Conservation (phyloP, 106 monocot species). For the Cymbidium sinense region DNA sequence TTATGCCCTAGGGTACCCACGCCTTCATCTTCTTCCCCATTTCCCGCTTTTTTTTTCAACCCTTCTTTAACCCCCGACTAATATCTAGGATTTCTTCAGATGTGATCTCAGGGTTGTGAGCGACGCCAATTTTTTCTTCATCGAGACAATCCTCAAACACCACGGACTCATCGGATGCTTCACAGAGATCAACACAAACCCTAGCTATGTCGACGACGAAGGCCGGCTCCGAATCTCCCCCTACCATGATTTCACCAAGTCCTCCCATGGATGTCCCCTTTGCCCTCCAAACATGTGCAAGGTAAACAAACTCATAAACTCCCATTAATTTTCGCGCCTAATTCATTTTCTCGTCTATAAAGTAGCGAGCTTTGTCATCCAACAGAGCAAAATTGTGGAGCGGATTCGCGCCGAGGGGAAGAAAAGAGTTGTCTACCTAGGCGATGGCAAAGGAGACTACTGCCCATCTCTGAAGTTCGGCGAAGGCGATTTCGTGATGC, state of each 20-base stretch:
- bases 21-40: not conserved
- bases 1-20: constrained; percentile 35
- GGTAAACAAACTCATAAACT: constrained; percentile 20
- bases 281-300: constrained; percentile 99
- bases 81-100: constrained; percentile 19
- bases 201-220: constrained; percentile 52
- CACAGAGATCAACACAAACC: constrained; percentile 90
- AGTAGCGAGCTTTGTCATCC: not conserved
- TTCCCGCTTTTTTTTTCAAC: not conserved
- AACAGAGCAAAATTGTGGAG: constrained; percentile 44
- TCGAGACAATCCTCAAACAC: constrained; percentile 73
- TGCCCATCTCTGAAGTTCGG: constrained; percentile 40
- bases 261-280: constrained; percentile 50
- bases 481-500: constrained; percentile 50
- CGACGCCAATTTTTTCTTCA: constrained; percentile 86
- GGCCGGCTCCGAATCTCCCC: constrained; percentile 69
- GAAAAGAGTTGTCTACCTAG: constrained; percentile 55
- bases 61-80: not conserved
- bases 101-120: constrained; percentile 87
- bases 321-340: not conserved
- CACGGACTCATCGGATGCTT: constrained; percentile 68
- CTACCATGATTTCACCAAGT: constrained; percentile 54
- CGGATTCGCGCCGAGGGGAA: constrained; percentile 32
- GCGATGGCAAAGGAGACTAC: constrained; percentile 69
- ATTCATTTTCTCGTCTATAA: too few relatives aligned